A percentile compares a stretch with the other conserved stretches of the same genome.
Conservation (phyloP, 83 land plant genomes). For the Picea abies region DNA sequence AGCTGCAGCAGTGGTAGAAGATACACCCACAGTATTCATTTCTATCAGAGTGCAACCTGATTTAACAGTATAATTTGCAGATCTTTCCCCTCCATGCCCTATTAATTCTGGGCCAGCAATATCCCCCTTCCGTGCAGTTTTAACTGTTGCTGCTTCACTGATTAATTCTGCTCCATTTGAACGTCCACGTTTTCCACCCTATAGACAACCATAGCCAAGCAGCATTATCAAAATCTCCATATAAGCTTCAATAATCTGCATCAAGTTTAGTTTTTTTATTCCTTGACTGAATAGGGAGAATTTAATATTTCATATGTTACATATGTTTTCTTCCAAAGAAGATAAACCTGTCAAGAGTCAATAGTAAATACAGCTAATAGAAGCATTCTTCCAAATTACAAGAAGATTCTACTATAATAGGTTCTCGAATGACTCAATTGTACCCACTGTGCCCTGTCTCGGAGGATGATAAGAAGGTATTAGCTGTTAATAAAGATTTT, state of each 20-base stretch:
- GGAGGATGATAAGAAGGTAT: background rate
- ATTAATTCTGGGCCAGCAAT: constrained; percentile 27
- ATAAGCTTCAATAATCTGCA: background rate
- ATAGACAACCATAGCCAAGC: constrained; percentile 8
- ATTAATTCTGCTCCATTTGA: constrained; percentile 35
- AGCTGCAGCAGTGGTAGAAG: constrained; percentile 48
- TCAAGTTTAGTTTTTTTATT: background rate
- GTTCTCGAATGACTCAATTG: background rate
- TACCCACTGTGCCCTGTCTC: background rate
- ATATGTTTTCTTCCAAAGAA: background rate
- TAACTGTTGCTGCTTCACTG: constrained; percentile 44
- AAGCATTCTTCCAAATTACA: background rate
- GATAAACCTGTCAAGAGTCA: no score
- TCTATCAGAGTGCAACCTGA: constrained; percentile 37
- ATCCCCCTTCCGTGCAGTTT: constrained; percentile 29
- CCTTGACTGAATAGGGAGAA: background rate
- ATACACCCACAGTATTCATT: constrained; percentile 28
- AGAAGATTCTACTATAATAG: background rate
- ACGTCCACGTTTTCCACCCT: constrained; percentile 70
- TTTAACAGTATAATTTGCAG: constrained; percentile 24
- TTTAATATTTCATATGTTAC: background rate
- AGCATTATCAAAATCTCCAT: background rate
- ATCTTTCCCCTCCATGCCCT: constrained; percentile 26
- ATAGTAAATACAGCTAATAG: no score
- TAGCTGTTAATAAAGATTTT: background rate